Percentiles rank a stretch among this genome's conserved stretches.
These are phyloP conservation scores for Aspergillus biplanus DNA, from an alignment of 495 filamentous ascomycete genomes.

Conservation along the genomic window DNA sequence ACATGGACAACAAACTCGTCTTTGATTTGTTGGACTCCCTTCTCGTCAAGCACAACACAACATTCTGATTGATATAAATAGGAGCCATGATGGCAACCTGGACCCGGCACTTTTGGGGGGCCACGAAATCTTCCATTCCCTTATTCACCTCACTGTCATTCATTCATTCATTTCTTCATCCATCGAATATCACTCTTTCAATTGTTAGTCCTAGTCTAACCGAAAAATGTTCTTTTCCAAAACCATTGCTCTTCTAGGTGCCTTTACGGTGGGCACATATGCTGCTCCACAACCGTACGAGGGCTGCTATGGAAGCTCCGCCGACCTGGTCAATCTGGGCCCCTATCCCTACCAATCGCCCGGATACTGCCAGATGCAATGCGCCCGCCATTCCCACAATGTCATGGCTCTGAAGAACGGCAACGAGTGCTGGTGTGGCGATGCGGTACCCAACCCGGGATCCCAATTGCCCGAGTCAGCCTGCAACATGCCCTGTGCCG, in stretches of 20 bases:
- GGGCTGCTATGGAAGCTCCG: neutral
- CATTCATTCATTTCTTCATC: too few relatives aligned
- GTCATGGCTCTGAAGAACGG: neutral
- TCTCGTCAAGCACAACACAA: too few relatives aligned
- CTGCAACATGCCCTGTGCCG: neutral
- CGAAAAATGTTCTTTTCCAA: neutral
- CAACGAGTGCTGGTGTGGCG: neutral
- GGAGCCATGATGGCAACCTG: too few relatives aligned
- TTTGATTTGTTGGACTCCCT: too few relatives aligned
- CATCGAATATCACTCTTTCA: too few relatives aligned
- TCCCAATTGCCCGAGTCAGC: neutral
- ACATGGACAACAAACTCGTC: too few relatives aligned
- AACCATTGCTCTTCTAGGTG: neutral
- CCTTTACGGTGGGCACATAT: neutral
- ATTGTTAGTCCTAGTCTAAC: neutral
- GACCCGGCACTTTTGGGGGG: too few relatives aligned
- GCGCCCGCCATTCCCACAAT: neutral
- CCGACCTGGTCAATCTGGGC: neutral
- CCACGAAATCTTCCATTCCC: too few relatives aligned
- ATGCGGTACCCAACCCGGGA: neutral
- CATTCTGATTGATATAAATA: too few relatives aligned
- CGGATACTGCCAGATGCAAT: neutral
- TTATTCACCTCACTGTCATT: too few relatives aligned
- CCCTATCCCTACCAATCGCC: neutral
- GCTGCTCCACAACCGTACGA: neutral